Percentiles rank a stretch among this genome's conserved stretches.
phyloP scores from a whole-genome alignment of 805 yeast genomes.

The Osmozyma mogii region DNA sequence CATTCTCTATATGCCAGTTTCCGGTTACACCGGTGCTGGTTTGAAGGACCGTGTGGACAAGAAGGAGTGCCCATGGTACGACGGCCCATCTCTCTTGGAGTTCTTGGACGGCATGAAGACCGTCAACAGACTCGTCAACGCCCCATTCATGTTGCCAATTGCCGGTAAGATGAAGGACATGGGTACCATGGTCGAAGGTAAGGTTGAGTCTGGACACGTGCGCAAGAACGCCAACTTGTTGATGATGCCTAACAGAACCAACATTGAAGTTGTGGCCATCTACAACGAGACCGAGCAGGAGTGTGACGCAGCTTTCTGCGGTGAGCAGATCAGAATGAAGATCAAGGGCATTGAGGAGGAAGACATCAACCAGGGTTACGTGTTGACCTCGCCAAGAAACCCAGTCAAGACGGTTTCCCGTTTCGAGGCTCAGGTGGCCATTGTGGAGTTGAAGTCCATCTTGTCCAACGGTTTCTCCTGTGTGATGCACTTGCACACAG shows the following conservation, averaged over 20 bases:
- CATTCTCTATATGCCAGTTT: constrained; percentile 90
- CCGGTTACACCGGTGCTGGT: constrained; percentile 97
- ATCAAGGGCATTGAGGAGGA: constrained; percentile 96
- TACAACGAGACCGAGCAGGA: constrained; percentile 95
- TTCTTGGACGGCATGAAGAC: constrained; percentile 77
- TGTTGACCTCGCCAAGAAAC: constrained; percentile 72
- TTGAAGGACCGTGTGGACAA: constrained; percentile 75
- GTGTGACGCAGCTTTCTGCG: constrained; percentile 82
- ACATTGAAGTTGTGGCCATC: constrained; percentile 79
- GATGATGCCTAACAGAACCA: constrained; percentile 85
- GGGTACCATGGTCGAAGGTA: constrained; percentile 98
- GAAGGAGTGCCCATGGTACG: constrained; percentile 83
- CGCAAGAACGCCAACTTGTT: constrained; percentile 69
- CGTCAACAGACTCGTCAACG: constrained; percentile 79
- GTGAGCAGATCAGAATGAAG: constrained; percentile 94
- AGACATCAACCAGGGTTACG: constrained; percentile 87
- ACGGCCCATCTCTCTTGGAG: constrained; percentile 87
- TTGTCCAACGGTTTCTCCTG: constrained; percentile 93
- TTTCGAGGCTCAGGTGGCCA: constrained; percentile 94
- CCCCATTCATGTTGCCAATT: constrained; percentile 96
- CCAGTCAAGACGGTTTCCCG: constrained; percentile 88
- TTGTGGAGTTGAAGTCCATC: constrained; percentile 92
- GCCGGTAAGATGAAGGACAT: constrained; percentile 92
- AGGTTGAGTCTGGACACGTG: constrained; percentile 91
- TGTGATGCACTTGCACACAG: constrained; percentile 98